Percentiles rank a stretch among this genome's conserved stretches.
Conservation (phyloP, 805 yeast species). For the Schwanniomyces pseudopolymorphus region DNA sequence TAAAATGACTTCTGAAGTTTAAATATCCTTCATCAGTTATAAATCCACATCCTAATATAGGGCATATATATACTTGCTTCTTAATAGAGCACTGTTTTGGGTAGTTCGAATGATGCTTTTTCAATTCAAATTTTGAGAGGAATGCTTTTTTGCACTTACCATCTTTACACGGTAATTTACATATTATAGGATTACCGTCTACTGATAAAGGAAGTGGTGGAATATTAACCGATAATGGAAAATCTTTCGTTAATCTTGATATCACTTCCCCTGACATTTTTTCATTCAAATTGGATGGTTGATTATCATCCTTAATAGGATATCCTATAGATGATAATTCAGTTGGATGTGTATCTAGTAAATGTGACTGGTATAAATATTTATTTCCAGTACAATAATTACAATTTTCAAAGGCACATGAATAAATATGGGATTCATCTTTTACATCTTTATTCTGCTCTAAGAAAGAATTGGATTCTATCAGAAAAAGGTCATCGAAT, state of each 20-base stretch:
- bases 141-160: constrained; percentile 15
- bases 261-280: not conserved
- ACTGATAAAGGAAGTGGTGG: constrained; percentile 23
- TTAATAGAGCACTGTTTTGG: constrained; percentile 24
- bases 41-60: constrained; percentile 40
- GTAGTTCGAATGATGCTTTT: constrained; percentile 14
- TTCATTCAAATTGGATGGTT: not conserved
- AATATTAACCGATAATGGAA: constrained; percentile 21
- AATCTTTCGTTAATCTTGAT: constrained; percentile 9
- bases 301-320: constrained; percentile 14
- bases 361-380: constrained; percentile 22
- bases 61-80: constrained; percentile 35
- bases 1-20: constrained; percentile 29
- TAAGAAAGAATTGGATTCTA: constrained; percentile 12
- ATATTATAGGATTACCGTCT: constrained; percentile 16
- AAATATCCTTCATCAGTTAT: constrained; percentile 33
- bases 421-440: constrained; percentile 7
- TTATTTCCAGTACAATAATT: constrained; percentile 29
- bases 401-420: constrained; percentile 26
- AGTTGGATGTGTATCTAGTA: constrained; percentile 18
- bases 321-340: constrained; percentile 23
- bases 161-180: constrained; percentile 9
- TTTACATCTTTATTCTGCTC: not conserved
- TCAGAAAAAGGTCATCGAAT: constrained; percentile 27
- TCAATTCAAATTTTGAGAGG: constrained; percentile 13